Evolutionary conservation across 805 yeast genomes (phyloP).

Genomic region (Ogataea trehaloabstinens): DNA sequence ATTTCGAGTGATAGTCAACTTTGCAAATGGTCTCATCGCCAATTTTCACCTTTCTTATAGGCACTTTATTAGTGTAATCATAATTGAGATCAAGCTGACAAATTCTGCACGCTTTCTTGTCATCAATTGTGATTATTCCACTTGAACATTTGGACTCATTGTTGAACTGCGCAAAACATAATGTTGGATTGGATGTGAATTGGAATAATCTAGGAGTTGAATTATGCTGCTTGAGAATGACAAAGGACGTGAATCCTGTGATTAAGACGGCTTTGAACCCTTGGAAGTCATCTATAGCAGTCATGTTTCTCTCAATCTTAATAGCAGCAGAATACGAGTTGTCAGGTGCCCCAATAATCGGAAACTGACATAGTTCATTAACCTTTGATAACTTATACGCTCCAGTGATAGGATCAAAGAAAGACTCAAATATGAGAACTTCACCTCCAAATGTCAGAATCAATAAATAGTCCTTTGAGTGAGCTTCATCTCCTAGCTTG

Average conservation of each 20-base stretch:
- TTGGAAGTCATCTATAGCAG: conserved; percentile 54
- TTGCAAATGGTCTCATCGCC: conserved; percentile 60
- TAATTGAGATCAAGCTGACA: conserved; percentile 43
- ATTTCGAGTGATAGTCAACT: conserved; percentile 65
- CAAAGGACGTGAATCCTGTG: conserved; percentile 71
- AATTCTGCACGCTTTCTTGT: conserved; percentile 63
- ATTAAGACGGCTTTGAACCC: conserved; percentile 63
- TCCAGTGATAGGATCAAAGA: conserved; percentile 37
- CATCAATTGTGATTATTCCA: conserved; percentile 72
- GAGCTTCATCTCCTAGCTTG: conserved; percentile 57
- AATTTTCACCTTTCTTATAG: conserved; percentile 49
- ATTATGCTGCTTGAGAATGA: conserved; percentile 61
- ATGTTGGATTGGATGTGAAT: conserved; percentile 61
- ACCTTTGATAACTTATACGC: conserved; percentile 42
- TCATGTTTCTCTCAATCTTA: conserved; percentile 63
- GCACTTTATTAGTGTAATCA: conserved; percentile 60
- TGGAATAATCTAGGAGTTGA: conserved; percentile 64
- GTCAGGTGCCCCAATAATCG: conserved; percentile 76
- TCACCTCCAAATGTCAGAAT: conserved; percentile 82
- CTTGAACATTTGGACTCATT: conserved; percentile 30
- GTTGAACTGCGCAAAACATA: conserved; percentile 62
- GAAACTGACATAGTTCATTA: conserved; percentile 40
- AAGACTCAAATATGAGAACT: conserved; percentile 61
- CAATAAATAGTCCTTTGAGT: conserved; percentile 61
- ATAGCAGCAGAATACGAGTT: conserved; percentile 72